These are phyloP conservation scores for Tolypocladium guangdongense DNA, from an alignment of 2,329 filamentous ascomycete species.

Conservation along the genomic window DNA sequence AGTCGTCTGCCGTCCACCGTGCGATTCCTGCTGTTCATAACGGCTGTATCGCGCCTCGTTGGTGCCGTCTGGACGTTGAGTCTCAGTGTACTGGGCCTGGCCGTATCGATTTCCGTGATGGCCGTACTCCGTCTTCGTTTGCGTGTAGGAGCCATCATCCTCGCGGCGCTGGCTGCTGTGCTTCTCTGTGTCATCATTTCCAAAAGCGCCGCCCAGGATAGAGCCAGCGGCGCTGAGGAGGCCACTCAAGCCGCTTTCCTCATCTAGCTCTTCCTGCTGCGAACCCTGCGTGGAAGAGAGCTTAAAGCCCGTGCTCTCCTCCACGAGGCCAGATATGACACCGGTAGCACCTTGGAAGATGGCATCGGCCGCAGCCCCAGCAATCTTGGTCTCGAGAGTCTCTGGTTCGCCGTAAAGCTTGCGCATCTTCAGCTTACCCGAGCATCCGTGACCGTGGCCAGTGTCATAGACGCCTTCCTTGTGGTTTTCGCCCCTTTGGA, in stretches of 20 bases:
- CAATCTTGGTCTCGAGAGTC: slow-evolving; percentile 45
- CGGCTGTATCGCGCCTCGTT: slow-evolving; percentile 49
- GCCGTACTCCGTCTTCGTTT: slow-evolving; percentile 51
- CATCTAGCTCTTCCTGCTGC: slow-evolving; percentile 29
- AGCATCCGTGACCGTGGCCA: slow-evolving; percentile 77
- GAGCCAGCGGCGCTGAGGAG: slow-evolving; percentile 60
- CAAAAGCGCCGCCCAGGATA: slow-evolving; percentile 52
- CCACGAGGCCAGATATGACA: slow-evolving; percentile 34
- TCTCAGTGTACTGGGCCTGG: slow-evolving; percentile 49
- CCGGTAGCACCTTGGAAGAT: slow-evolving; percentile 48
- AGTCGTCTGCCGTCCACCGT: slow-evolving; percentile 23
- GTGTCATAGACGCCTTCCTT: slow-evolving; percentile 74
- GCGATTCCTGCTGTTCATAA: slow-evolving; percentile 44
- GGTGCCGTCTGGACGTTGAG: slow-evolving; percentile 45
- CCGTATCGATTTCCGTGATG: slow-evolving; percentile 46
- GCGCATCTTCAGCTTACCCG: slow-evolving; percentile 66
- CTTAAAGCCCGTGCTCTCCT: slow-evolving; percentile 34
- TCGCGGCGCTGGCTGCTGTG: slow-evolving; percentile 42
- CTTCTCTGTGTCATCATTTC: slow-evolving; percentile 41
- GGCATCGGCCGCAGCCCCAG: slow-evolving; percentile 41
- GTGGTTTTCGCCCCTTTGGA: slow-evolving; percentile 70
- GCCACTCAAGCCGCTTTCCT: slow-evolving; percentile 56
- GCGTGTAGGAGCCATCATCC: slow-evolving; percentile 49
- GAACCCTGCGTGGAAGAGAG: slow-evolving; percentile 18
- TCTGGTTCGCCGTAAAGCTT: slow-evolving; percentile 46